Evolutionary conservation across 2,329 filamentous ascomycete species (phyloP), one percentile per base, ranked within the genome.

Genomic region (Exophiala dermatitidis): DNA sequence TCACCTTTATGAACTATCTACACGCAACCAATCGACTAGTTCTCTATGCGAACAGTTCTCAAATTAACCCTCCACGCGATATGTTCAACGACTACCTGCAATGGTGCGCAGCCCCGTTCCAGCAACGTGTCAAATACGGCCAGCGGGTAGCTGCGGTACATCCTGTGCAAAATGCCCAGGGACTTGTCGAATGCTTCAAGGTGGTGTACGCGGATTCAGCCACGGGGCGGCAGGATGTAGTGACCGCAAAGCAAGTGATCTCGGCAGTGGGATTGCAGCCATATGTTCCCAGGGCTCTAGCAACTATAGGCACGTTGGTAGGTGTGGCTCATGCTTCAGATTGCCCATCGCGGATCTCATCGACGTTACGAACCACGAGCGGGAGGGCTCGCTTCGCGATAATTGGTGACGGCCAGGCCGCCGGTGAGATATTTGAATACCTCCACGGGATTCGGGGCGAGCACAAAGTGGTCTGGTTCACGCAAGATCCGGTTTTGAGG

Each of bases 1-100:
- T 61, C 54, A 60, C 60, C 1, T 62, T 62, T 50, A 38, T 62
- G 32, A 59, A 57, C 31, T 62, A 59, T 40, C 56, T 62, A 28
- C 58, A 62, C 33, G 45, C 44, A 30, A 57, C 50, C 7, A 53
- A 58, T 19, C 43, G 47, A n/a, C 52, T 62, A 28, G 46, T 57
- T 10, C 28, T 46, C 10, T 62, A 52, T 46, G 50, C 56, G 19
- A 60, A 61, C 46, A 48, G 53, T 29, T 38, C 43, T 6, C 40
- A 53, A 8, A 37, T 62, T 6, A 12, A 37, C 19, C 60, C 60
- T 4, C 52, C 58, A 0, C 42, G 60, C 26, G 50, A 53, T 10
- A 43, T 54, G 34, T 62, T 57, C 38, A 38, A 44, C 26, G 56
- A 59, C 4, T 62, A 62, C 44, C 40, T 62, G 38, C 42, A 46